These are phyloP conservation scores for Phialemoniopsis sp. DNA, from an alignment of 2,329 filamentous ascomycete species.

Conservation along the genomic window DNA sequence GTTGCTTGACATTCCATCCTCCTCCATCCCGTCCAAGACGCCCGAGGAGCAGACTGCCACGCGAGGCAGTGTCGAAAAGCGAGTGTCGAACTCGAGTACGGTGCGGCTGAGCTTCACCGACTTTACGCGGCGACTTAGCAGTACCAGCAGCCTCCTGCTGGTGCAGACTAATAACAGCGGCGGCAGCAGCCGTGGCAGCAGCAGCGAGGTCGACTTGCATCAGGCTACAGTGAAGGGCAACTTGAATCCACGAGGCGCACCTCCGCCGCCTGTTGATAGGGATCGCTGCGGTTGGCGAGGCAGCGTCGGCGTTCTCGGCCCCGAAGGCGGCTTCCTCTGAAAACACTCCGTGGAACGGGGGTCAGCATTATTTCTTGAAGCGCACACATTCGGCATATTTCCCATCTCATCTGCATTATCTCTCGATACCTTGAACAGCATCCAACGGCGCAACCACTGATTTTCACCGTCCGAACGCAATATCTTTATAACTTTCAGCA, in stretches of 20 bases:
- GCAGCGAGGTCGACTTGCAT: slow-evolving; percentile 34
- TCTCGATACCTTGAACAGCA: too few relatives aligned
- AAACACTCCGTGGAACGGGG: neutral
- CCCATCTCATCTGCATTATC: too few relatives aligned
- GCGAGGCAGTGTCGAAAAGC: slow-evolving; percentile 33
- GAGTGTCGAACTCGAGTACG: slow-evolving; percentile 46
- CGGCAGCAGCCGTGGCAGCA: slow-evolving; percentile 41
- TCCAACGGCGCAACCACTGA: too few relatives aligned
- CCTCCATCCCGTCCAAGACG: slow-evolving; percentile 16
- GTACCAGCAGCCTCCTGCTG: slow-evolving; percentile 55
- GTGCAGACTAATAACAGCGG: slow-evolving; percentile 52
- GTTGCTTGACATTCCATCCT: slow-evolving; percentile 13
- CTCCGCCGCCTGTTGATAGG: slow-evolving; percentile 24
- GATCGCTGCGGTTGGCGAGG: slow-evolving; percentile 53
- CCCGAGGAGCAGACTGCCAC: slow-evolving; percentile 26
- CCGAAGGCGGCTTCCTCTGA: slow-evolving; percentile 53
- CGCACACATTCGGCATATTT: too few relatives aligned
- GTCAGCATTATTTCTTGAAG: too few relatives aligned
- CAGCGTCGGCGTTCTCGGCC: slow-evolving; percentile 48
- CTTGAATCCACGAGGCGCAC: slow-evolving; percentile 22
- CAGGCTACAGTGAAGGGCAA: slow-evolving; percentile 22
- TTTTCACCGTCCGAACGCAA: too few relatives aligned
- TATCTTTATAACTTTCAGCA: too few relatives aligned
- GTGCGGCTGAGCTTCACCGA: slow-evolving; percentile 60
- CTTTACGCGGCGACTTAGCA: slow-evolving; percentile 56